A percentile compares a stretch with the other conserved stretches of the same genome.
Evolutionary conservation across 2,329 filamentous ascomycete genomes (phyloP).

Genomic region (Pseudogymnoascus sp.): DNA sequence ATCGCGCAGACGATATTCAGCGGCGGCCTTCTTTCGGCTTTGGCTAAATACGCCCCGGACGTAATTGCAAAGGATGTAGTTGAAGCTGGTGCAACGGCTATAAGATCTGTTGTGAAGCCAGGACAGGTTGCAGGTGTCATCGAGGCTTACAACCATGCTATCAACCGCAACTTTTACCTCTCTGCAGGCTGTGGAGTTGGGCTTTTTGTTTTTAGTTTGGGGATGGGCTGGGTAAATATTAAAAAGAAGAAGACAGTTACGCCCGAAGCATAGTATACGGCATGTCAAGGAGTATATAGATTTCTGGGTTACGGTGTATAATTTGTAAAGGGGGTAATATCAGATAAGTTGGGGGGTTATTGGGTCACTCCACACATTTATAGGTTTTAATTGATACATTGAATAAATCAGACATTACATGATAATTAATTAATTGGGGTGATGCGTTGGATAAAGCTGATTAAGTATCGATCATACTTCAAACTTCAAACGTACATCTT

Average conservation of each 20-base stretch:
- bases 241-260: slow-evolving; percentile 28
- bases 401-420: background rate
- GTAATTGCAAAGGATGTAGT: slow-evolving; percentile 30
- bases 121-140: slow-evolving; percentile 31
- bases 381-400: background rate
- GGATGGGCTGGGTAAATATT: slow-evolving; percentile 40
- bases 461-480: too few species aligned
- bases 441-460: background rate
- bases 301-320: background rate
- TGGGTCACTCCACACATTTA: background rate
- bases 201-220: slow-evolving; percentile 24
- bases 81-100: slow-evolving; percentile 33
- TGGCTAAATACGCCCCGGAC: slow-evolving; percentile 27
- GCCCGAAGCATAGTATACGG: background rate
- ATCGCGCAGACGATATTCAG: slow-evolving; percentile 26
- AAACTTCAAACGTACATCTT: too few species aligned
- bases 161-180: slow-evolving; percentile 21
- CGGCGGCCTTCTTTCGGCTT: slow-evolving; percentile 18
- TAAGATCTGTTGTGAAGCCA: slow-evolving; percentile 28
- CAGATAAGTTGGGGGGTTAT: background rate
- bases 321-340: background rate
- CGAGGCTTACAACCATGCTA: slow-evolving; percentile 31
- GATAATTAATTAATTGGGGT: background rate
- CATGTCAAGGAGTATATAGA: background rate
- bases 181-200: slow-evolving; percentile 13